Base-by-base conservation (phyloP, 2,329 filamentous ascomycete genomes). In the Pseudogymnoascus sp. region DNA sequence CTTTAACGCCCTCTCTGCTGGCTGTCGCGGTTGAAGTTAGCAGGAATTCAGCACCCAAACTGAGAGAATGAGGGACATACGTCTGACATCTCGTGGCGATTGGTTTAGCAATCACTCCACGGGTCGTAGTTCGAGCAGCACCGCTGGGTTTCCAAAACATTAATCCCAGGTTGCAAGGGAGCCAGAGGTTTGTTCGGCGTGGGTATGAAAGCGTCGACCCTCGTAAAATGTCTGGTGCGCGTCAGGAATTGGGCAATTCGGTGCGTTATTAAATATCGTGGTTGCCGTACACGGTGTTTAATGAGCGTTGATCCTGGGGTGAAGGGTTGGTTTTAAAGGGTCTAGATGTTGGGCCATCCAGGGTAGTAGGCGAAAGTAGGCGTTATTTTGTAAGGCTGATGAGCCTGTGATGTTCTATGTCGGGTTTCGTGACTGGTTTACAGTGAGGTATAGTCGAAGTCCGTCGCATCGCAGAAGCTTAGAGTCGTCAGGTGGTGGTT, bases 1-100 rank as follows among this genome's bases (percentile, higher is more conserved):
- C 62, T 68, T 66, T 21, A 72, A 66, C 51, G 64, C 60, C 59
- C 68, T 66, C 62, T 63, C 65, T 63, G 48, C 64, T 63, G 70
- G 64, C 70, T 71, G 33, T 38, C 4, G 33, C 58, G n/a, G n/a
- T 33, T 51, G 44, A 17, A n/a, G 8, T 51, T 51, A 51, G 44
- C 44, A 51, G 27, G 44, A n/a, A 51, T 51, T 51, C 44, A 13
- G 6, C 12, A 12, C 8, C 27, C 31, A 1, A 8, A 5, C 13
- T 10, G 8, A 17, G 44, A 51, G 44, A 7, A 51, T 4, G 27
- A 25, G 27, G 44, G 29, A 12, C 44, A 17, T 51, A 51, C 44
- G 44, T 51, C 44, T 51, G 44, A 51, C 44, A 51, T 51, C 44
- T 51, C 44, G 44, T 51, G 44, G 44, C 44, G 44, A 51, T 51